Evolutionary conservation across 257 asterid genomes (phyloP).

Genomic region (Solanum corneliomulleri): DNA sequence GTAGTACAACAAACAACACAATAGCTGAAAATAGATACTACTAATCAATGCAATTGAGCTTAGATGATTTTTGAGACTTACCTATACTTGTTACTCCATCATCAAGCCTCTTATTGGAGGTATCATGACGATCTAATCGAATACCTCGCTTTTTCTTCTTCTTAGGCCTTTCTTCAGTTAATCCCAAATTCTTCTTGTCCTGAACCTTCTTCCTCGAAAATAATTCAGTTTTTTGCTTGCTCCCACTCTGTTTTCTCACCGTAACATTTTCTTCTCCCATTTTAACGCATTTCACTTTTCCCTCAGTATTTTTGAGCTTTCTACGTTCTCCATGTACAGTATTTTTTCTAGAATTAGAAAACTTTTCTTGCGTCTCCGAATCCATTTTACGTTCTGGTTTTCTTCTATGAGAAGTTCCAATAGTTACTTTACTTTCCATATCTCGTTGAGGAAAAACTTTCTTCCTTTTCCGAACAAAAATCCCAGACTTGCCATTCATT

Average conservation of each 20-base stretch:
- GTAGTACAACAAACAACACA: too few species aligned
- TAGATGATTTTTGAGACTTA: conserved; percentile 16
- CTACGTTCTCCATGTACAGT: conserved; percentile 5
- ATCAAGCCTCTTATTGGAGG: conserved; percentile 79
- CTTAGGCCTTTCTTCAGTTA: conserved; percentile 34
- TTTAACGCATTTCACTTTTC: not conserved
- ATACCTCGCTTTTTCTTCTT: conserved; percentile 64
- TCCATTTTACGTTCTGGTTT: not conserved
- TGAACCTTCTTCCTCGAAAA: conserved; percentile 26
- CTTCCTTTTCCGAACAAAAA: conserved; percentile 40
- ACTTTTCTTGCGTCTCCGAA: conserved; percentile 20
- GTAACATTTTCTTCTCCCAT: conserved; percentile 4
- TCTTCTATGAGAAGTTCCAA: conserved; percentile 6
- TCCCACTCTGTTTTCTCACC: conserved; percentile 11
- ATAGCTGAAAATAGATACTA: too few species aligned
- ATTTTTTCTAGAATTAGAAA: conserved; percentile 2
- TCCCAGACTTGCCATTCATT: conserved; percentile 1
- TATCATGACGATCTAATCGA: conserved; percentile 67
- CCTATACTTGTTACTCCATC: conserved; percentile 42
- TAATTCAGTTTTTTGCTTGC: conserved; percentile 13
- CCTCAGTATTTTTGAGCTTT: conserved; percentile 21
- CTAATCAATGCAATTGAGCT: not conserved
- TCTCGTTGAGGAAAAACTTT: conserved; percentile 25
- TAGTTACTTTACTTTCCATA: conserved; percentile 3
- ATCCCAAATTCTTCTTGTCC: conserved; percentile 21